phyloP scores from a whole-genome alignment of 345 rosid genomes.

The Streptanthus diversifolius region DNA sequence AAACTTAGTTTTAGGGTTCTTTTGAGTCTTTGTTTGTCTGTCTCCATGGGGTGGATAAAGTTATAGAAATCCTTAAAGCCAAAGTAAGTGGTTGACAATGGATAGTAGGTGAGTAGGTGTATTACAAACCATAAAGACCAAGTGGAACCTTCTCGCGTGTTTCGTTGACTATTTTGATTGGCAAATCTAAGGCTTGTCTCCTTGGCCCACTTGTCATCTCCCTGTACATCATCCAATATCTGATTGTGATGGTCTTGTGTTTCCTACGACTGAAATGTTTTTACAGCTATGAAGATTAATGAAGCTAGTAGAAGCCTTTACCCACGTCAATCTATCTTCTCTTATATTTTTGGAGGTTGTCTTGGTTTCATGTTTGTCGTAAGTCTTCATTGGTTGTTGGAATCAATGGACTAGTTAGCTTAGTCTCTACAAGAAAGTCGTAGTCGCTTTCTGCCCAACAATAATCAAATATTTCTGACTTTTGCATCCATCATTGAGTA shows the following conservation, averaged over 20 bases:
- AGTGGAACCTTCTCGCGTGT: constrained; percentile 1
- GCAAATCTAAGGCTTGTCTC: constrained; percentile 9
- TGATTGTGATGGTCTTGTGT: not conserved
- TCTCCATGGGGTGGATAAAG: not conserved
- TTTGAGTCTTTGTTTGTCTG: not conserved
- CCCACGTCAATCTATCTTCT: not conserved
- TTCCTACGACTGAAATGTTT: not conserved
- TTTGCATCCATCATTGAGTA: not conserved
- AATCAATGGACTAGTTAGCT: not conserved
- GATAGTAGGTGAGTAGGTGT: constrained; percentile 26
- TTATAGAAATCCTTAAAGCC: not conserved
- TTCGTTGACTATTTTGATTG: constrained; percentile 15
- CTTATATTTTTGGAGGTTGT: not conserved
- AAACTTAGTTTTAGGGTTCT: not conserved
- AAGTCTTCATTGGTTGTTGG: not conserved
- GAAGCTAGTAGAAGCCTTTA: not conserved
- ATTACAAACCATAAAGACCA: constrained; percentile 15
- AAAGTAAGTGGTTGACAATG: constrained; percentile 22
- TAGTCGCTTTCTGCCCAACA: not conserved
- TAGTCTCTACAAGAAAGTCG: not conserved
- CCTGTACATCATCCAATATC: not conserved
- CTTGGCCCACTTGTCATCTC: constrained; percentile 11
- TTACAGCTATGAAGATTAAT: not conserved
- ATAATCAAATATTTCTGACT: not conserved
- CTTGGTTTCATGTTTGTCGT: not conserved